A percentile compares a stretch with the other conserved stretches of the same genome.
These are phyloP conservation scores for Neurospora intermedia DNA, from an alignment of 495 filamentous ascomycete species.

Conservation along the genomic window DNA sequence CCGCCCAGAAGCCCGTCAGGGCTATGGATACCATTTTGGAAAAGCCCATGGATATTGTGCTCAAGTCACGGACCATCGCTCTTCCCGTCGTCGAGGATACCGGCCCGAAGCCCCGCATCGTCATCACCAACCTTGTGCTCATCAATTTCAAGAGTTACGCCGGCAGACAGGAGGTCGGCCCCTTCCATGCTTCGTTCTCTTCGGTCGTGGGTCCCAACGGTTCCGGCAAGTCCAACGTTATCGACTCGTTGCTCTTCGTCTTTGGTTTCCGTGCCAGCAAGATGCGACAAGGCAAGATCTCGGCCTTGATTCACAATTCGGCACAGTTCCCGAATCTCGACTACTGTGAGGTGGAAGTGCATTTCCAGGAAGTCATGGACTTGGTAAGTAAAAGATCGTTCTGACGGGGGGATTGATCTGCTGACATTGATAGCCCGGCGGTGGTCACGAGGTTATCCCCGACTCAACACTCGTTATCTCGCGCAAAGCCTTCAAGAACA, in stretches of 20 bases:
- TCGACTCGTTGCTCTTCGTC: conserved; percentile 93
- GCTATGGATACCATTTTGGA: conserved; percentile 66
- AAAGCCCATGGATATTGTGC: conserved; percentile 86
- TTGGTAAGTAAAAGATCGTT: conserved; percentile 15
- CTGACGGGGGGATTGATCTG: not conserved
- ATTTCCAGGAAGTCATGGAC: conserved; percentile 92
- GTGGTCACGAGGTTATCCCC: conserved; percentile 60
- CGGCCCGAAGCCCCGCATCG: conserved; percentile 70
- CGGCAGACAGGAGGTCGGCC: conserved; percentile 86
- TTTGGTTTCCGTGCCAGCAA: conserved; percentile 98
- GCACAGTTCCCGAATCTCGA: conserved; percentile 74
- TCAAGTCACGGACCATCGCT: conserved; percentile 70
- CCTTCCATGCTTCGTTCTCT: conserved; percentile 96
- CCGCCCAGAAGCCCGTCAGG: conserved; percentile 53
- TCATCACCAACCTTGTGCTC: conserved; percentile 81
- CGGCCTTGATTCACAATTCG: conserved; percentile 93
- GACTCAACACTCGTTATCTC: conserved; percentile 80
- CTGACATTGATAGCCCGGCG: conserved; percentile 38
- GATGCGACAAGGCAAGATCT: conserved; percentile 98
- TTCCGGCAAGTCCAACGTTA: conserved; percentile 97
- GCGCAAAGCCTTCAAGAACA: conserved; percentile 92
- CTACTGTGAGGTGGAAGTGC: conserved; percentile 88
- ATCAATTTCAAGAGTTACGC: conserved; percentile 99
- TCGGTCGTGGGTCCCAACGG: conserved; percentile 97
- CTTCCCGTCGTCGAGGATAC: conserved; percentile 56